Conservation (phyloP, 768 basidiomycete genomes). For the Chlorophyllum brunneum region DNA sequence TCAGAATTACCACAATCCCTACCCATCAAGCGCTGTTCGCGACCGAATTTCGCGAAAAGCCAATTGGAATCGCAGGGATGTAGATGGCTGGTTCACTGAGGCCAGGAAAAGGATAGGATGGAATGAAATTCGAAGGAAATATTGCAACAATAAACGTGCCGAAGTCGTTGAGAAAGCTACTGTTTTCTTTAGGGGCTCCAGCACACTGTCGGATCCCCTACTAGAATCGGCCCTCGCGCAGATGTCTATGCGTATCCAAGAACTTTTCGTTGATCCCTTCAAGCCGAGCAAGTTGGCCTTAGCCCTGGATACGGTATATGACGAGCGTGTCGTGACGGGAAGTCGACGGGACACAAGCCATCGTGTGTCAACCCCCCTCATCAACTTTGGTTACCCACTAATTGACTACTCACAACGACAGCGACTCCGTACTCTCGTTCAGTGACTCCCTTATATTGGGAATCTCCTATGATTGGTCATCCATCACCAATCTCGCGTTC, state of each 20-base stretch:
- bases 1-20: slow-evolving; percentile 10
- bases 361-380: no score
- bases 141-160: slow-evolving; percentile 8
- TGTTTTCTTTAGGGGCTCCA: neutral
- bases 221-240: slow-evolving; percentile 7
- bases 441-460: no score
- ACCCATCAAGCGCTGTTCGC: slow-evolving; percentile 1
- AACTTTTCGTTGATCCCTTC: neutral
- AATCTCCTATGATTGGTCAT: no score
- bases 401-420: no score
- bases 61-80: slow-evolving; percentile 3
- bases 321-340: no score
- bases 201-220: neutral
- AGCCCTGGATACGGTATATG: neutral
- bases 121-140: slow-evolving; percentile 8
- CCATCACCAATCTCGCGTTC: no score
- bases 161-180: slow-evolving; percentile 1
- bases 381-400: no score
- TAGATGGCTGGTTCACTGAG: slow-evolving; percentile 14
- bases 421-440: no score
- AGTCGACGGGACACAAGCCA: no score
- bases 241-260: neutral
- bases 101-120: slow-evolving; percentile 14
- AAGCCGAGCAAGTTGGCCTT: neutral
- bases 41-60: neutral